A percentile compares a stretch with the other conserved stretches of the same genome.
Conservation (phyloP, 768 basidiomycete genomes). For the Boletus insuetus region DNA sequence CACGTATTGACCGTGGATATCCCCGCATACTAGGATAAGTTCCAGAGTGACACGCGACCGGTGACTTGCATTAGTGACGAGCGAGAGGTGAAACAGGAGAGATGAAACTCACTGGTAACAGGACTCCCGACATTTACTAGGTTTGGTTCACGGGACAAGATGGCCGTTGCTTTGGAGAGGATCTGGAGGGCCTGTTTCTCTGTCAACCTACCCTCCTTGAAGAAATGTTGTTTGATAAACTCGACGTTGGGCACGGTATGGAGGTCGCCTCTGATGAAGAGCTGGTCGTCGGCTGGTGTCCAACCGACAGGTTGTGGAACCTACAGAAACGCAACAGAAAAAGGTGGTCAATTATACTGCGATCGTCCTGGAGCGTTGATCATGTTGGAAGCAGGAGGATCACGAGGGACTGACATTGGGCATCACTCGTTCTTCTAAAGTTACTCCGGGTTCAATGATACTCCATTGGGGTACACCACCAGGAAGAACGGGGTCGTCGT, state of each 20-base stretch:
- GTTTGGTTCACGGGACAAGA: slow-evolving; percentile 78
- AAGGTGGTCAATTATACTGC: slow-evolving; percentile 25
- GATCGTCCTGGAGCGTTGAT: slow-evolving; percentile 21
- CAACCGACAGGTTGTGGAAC: slow-evolving; percentile 65
- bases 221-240: slow-evolving; percentile 87
- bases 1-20: slow-evolving; percentile 98
- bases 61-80: slow-evolving; percentile 5
- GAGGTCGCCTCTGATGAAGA: slow-evolving; percentile 47
- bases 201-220: slow-evolving; percentile 77
- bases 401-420: slow-evolving; percentile 32
- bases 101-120: slow-evolving; percentile 70
- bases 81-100: neutral
- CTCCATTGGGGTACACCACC: slow-evolving; percentile 26
- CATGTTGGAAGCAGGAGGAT: slow-evolving; percentile 1
- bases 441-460: slow-evolving; percentile 15
- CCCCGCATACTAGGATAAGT: slow-evolving; percentile 74
- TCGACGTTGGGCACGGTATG: slow-evolving; percentile 67
- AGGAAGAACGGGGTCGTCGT: slow-evolving; percentile 26
- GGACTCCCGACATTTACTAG: slow-evolving; percentile 84
- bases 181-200: slow-evolving; percentile 87
- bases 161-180: slow-evolving; percentile 59
- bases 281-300: slow-evolving; percentile 70
- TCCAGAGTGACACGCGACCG: slow-evolving; percentile 2
- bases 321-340: slow-evolving; percentile 36
- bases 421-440: slow-evolving; percentile 30